Conservation (phyloP, 768 basidiomycete species). For the Trametes gibbosa region DNA sequence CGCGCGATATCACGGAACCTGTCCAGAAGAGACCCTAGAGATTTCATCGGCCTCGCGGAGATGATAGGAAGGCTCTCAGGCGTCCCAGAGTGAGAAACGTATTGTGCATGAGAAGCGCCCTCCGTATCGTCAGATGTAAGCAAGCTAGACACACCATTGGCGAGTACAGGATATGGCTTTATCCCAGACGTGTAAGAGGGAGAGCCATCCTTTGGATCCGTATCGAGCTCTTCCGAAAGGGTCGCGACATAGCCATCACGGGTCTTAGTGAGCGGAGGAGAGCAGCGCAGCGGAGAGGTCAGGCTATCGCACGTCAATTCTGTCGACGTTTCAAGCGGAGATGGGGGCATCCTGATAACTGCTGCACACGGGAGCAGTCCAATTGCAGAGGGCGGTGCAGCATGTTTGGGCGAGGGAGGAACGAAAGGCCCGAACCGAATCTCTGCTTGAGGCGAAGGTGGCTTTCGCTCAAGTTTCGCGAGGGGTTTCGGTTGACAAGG, state of each 20-base stretch:
- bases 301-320: background rate
- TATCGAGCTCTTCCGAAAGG: background rate
- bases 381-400: background rate
- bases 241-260: background rate
- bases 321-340: background rate
- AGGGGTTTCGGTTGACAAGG: too few species aligned
- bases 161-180: too few species aligned
- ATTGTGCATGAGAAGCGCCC: too few species aligned
- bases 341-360: background rate
- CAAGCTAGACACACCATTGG: too few species aligned
- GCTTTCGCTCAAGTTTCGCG: background rate
- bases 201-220: background rate
- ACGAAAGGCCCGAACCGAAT: background rate
- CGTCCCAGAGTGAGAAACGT: too few species aligned
- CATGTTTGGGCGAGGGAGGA: background rate
- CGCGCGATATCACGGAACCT: constrained; percentile 37
- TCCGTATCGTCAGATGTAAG: too few species aligned
- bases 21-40: constrained; percentile 36
- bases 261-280: background rate
- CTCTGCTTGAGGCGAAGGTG: background rate
- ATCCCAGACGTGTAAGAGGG: too few species aligned
- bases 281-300: background rate
- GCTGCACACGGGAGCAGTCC: background rate
- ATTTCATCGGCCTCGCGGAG: constrained; percentile 28
- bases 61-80: too few species aligned